A percentile compares a stretch with the other conserved stretches of the same genome.
Conservation (phyloP, 1,284 basidiomycete genomes). For the Coriolopsis trogii region DNA sequence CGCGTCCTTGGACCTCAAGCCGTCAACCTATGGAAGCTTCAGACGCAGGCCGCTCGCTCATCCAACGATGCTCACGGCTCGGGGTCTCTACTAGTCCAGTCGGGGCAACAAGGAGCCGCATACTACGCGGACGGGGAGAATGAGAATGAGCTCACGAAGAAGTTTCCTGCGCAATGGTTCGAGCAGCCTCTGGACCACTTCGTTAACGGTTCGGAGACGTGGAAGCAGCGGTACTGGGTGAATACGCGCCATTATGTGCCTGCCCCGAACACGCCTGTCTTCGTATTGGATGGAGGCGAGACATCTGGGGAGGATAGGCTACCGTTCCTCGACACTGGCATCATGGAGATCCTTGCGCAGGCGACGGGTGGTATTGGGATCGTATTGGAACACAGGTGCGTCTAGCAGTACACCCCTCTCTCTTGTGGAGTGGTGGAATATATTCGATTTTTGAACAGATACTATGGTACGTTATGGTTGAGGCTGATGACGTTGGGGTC, state of each 20-base stretch:
- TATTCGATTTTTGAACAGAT: no score
- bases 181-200: conserved; percentile 87
- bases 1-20: conserved; percentile 39
- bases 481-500: no score
- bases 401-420: background rate
- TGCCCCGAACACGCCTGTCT: conserved; percentile 73
- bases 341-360: conserved; percentile 82
- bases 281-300: conserved; percentile 85
- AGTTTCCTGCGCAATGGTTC: conserved; percentile 71
- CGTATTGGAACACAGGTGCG: conserved; percentile 82
- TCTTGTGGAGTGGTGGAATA: no score
- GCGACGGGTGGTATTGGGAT: conserved; percentile 87
- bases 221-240: conserved; percentile 86
- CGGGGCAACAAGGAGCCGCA: background rate
- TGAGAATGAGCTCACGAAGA: conserved; percentile 22
- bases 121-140: background rate
- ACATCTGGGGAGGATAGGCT: conserved; percentile 75
- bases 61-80: background rate
- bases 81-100: conserved; percentile 18
- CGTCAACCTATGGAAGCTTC: conserved; percentile 47
- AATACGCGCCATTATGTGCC: conserved; percentile 83
- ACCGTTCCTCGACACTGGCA: conserved; percentile 80
- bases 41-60: conserved; percentile 10
- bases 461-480: conserved; percentile 11
- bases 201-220: conserved; percentile 50